Conservation (phyloP, 306 rosid species). For the Clitoria ternatea region DNA sequence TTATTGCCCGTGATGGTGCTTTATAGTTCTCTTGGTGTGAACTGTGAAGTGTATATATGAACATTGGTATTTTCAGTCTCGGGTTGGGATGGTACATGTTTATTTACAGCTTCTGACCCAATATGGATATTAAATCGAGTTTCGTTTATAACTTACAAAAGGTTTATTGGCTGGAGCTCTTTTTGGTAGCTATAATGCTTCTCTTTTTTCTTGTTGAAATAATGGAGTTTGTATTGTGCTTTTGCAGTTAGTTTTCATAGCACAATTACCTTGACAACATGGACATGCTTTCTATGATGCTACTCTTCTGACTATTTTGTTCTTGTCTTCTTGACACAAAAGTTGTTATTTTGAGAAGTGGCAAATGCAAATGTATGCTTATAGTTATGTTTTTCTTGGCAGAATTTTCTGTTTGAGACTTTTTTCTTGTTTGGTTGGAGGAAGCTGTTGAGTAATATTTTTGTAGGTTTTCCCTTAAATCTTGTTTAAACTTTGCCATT, state of each 20-base stretch:
- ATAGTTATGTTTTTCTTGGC: not conserved
- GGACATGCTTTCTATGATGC: not conserved
- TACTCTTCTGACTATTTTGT: not conserved
- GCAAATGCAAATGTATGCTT: not conserved
- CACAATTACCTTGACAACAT: not conserved
- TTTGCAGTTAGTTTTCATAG: not conserved
- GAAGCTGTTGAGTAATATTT: not conserved
- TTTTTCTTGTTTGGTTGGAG: not conserved
- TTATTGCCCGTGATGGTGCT: constrained; percentile 1
- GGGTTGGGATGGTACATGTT: not conserved
- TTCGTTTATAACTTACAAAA: not conserved
- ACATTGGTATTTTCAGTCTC: constrained; percentile 5
- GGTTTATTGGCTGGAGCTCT: not conserved
- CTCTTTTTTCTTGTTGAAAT: not conserved
- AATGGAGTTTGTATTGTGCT: not conserved
- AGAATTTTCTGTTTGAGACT: not conserved
- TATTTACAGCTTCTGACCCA: constrained; percentile 5
- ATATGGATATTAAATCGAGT: not conserved
- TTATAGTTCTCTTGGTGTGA: constrained; percentile 1
- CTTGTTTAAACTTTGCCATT: not conserved
- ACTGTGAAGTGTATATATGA: too few species aligned
- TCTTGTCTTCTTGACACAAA: not conserved
- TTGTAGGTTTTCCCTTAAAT: not conserved
- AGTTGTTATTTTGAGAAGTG: not conserved
- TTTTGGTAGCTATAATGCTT: not conserved